Percentiles rank a stretch among this genome's conserved stretches.
phyloP scores from a whole-genome alignment of 2,329 filamentous ascomycete species.

The Seiridium cupressi region DNA sequence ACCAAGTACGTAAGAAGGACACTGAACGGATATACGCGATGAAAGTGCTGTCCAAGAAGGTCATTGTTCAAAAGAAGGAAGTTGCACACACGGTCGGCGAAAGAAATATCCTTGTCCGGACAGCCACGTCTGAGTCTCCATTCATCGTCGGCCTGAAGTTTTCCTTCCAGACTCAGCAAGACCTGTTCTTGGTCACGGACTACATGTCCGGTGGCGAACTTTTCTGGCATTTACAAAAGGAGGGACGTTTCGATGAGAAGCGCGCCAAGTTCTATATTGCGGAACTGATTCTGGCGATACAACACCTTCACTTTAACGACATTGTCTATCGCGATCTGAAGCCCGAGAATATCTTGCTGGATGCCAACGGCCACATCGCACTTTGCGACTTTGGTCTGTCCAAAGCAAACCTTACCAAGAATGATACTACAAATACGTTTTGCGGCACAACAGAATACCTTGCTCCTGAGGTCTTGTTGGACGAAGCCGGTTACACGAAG shows the following conservation, averaged over 20 bases:
- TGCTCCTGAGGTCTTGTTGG: slow-evolving; percentile 89
- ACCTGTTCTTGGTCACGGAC: slow-evolving; percentile 96
- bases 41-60: slow-evolving; percentile 99
- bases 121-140: slow-evolving; percentile 90
- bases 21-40: slow-evolving; percentile 96
- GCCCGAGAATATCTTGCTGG: slow-evolving; percentile 94
- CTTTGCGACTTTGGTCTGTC: slow-evolving; percentile 97
- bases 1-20: slow-evolving; percentile 97
- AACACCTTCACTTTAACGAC: slow-evolving; percentile 93
- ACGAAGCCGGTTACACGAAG: slow-evolving; percentile 97
- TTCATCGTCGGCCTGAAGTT: slow-evolving; percentile 99
- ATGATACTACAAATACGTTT: slow-evolving; percentile 98
- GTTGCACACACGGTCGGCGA: slow-evolving; percentile 96
- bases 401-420: slow-evolving; percentile 95
- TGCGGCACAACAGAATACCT: slow-evolving; percentile 98
- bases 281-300: slow-evolving; percentile 90
- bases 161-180: slow-evolving; percentile 95
- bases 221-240: slow-evolving; percentile 98
- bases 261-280: slow-evolving; percentile 99
- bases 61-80: slow-evolving; percentile 99
- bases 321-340: slow-evolving; percentile 98
- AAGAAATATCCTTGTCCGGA: slow-evolving; percentile 94
- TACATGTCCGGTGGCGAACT: slow-evolving; percentile 99
- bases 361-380: slow-evolving; percentile 96
- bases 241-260: slow-evolving; percentile 91